Conservation (phyloP, 2,329 filamentous ascomycete genomes). For the Nemania bipapillata region DNA sequence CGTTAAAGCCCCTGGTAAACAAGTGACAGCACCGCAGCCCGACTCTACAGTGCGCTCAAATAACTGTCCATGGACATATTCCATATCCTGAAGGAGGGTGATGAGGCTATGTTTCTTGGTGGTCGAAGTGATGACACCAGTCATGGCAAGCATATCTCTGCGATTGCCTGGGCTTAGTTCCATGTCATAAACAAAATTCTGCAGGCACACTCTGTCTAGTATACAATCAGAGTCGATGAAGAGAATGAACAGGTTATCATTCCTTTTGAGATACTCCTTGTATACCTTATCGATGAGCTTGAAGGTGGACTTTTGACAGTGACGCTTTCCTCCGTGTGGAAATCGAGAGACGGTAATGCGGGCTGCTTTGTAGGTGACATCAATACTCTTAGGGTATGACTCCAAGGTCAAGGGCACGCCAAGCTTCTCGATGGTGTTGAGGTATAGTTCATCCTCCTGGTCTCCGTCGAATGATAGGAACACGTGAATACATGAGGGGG, state of each 20-base stretch:
- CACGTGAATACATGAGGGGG: slow-evolving; percentile 88
- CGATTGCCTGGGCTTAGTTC: slow-evolving; percentile 93
- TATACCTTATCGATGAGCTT: slow-evolving; percentile 94
- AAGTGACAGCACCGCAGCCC: slow-evolving; percentile 92
- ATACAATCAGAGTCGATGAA: slow-evolving; percentile 99
- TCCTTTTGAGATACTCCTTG: slow-evolving; percentile 81
- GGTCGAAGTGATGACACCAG: slow-evolving; percentile 94
- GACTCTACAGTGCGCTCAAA: slow-evolving; percentile 97
- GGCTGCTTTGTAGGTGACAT: slow-evolving; percentile 82
- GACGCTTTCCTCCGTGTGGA: slow-evolving; percentile 89
- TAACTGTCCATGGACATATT: slow-evolving; percentile 95
- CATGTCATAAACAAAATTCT: slow-evolving; percentile 99
- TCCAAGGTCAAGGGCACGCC: slow-evolving; percentile 82
- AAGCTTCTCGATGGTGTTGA: slow-evolving; percentile 84
- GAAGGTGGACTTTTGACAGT: slow-evolving; percentile 93
- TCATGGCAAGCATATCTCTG: slow-evolving; percentile 96
- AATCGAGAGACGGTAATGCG: slow-evolving; percentile 93
- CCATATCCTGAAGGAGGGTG: slow-evolving; percentile 95
- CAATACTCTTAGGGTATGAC: slow-evolving; percentile 87
- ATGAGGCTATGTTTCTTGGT: slow-evolving; percentile 88
- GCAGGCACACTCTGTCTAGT: slow-evolving; percentile 87
- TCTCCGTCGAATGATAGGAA: slow-evolving; percentile 96
- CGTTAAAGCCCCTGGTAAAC: slow-evolving; percentile 91
- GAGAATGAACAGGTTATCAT: slow-evolving; percentile 93
- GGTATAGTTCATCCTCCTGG: slow-evolving; percentile 86